A percentile compares a stretch with the other conserved stretches of the same genome.
Conservation (phyloP, 176 grass and related monocot genomes). For the Oryza meyeriana region DNA sequence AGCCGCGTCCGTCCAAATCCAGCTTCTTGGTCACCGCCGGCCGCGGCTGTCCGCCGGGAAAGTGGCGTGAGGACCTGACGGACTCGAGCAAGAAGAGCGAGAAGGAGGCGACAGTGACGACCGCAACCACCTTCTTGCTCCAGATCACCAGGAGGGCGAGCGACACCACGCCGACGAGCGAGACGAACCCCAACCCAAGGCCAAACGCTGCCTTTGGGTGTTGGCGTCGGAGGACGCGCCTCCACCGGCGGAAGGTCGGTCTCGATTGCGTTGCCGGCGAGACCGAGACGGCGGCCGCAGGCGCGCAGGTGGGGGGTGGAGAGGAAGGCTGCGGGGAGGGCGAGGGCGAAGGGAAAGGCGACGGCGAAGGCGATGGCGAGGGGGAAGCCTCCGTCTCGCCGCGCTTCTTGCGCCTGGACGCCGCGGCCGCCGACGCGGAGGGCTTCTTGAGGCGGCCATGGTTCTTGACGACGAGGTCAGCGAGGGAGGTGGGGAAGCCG, state of each 20-base stretch:
- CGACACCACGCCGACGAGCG: conserved; percentile 48
- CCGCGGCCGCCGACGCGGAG: background rate
- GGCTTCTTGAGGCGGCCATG: conserved; percentile 71
- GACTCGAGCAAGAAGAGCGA: conserved; percentile 64
- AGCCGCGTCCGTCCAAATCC: conserved; percentile 35
- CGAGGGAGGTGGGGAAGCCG: conserved; percentile 92
- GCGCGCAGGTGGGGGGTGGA: background rate
- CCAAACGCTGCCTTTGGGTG: background rate
- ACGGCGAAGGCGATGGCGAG: background rate
- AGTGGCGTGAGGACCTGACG: conserved; percentile 20
- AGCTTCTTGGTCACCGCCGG: background rate
- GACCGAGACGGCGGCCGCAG: background rate
- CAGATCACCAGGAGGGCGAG: conserved; percentile 68
- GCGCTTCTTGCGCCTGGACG: conserved; percentile 45
- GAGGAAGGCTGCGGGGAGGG: conserved; percentile 3
- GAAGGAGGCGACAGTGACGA: conserved; percentile 52
- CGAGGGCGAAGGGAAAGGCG: background rate
- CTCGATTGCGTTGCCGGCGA: background rate
- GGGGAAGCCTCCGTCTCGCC: background rate
- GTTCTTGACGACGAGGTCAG: conserved; percentile 87
- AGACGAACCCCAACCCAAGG: conserved; percentile 48
- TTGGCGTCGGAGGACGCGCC: background rate
- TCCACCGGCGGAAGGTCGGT: background rate
- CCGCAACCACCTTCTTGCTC: conserved; percentile 70
- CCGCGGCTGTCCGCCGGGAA: conserved; percentile 16